Base-by-base conservation (phyloP, 768 basidiomycete species). In the Rhizopogon vesiculosus region DNA sequence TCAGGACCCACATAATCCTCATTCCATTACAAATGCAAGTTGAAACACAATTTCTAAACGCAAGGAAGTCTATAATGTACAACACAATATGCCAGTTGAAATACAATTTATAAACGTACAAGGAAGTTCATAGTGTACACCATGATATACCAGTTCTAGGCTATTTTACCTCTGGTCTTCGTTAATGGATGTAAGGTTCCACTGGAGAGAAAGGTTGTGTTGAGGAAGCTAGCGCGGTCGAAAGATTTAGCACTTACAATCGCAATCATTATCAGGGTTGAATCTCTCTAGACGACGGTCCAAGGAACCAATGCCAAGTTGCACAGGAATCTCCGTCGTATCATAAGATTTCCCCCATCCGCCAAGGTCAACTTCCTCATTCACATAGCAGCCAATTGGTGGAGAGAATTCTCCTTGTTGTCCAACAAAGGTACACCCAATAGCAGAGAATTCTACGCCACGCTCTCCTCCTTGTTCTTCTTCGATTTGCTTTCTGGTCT, bases 271-370 rank as follows among this genome's bases (percentile, higher is more conserved):
- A 45, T 60, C 66, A 1, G 65, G 60, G 52, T 68, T 56, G 51
- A 67, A 68, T 28, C 59, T 60, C 50, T 69, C 68, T 42, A 56
- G 28, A n/a, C 58, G 62, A 31, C 38, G 56, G 28, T 67, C 64
- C 12, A 69, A 53, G n/a, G 61, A 56, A 25, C 63, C 67, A 31
- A 66, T 64, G 28, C 62, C 60, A 28, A 61, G 15, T 40, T 58
- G 55, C 6, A 46, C 52, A 9, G 62, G 64, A 6, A 64, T 46
- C 22, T 41, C 15, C 29, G 55, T 53, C 3, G 18, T 38, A 8
- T 56, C 52, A 18, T 55, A 42, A 12, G 60, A 53, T 28, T 45
- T 51, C 19, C 29, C 31, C 68, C 68, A 69, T 13, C 62, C 67
- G 5, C 65, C 65, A 7, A 69, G 29, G 45, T 66, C 65, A 10